Evolutionary conservation across 768 basidiomycete species (phyloP), one percentile per base, ranked within the genome.

Genomic region (Collybia mongolica): DNA sequence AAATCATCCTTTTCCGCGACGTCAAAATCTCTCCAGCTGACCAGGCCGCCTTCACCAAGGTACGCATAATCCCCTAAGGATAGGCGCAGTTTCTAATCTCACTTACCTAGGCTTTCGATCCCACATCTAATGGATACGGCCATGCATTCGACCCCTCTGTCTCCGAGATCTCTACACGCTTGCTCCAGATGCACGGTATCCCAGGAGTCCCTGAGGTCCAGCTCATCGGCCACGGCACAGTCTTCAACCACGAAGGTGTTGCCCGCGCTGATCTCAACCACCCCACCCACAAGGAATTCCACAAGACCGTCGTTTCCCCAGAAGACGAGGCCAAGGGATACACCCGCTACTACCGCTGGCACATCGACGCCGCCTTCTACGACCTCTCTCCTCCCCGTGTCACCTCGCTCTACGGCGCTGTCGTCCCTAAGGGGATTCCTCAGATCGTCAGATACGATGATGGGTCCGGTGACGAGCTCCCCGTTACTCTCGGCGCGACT

Each of bases 321-420:
- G 88, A 88, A 60, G 92, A 94, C 53, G 87, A 88, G 57, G 81
- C 69, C 8, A 76, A 79, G 44, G 91, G 90, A 18, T 67, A 76
- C 40, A 93, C 92, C 15, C 79, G 91, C 36, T 93, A 88, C 76
- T 93, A 92, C 67, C 75, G 92, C 42, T 93, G 91, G 91, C 90
- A 95, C 65, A 93, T 94, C 66, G 93, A 94, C 58, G 92, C 93
- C 0, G 90, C 90, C 1, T 69, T 91, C 26, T 90, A 88, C 63
- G 81, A 86, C 51, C 75, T 86, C 12, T 80, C 81, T 19, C 88
- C 88, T 15, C 92, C 93, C 5, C 85, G 78, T 55, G 91, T 90
- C 39, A 95, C 93, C 4, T 90, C 91, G 0, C 79, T 95, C 17
- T 93, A 91, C 57, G 90, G 83, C 0, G 74, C 94, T 53, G 73